Evolutionary conservation across 164 flowering plant genomes (phyloP), one percentile per base, ranked within the genome.

Genomic region (Annona squamosa): DNA sequence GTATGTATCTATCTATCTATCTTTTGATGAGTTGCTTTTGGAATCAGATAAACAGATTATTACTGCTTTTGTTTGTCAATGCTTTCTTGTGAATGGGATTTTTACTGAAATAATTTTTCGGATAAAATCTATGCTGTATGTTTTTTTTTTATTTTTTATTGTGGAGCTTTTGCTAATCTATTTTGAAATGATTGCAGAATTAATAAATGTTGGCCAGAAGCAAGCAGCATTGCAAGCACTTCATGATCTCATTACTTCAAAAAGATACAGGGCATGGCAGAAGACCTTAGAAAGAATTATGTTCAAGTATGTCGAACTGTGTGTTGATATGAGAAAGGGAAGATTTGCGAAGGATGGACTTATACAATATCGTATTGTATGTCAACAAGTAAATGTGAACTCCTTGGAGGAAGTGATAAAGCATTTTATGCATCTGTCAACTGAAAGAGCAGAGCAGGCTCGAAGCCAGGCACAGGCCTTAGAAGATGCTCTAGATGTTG

Each of bases 401-500:
- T 95, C 98, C 7, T 72, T 95, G 86, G 98, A 95, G 82, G 99
- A 95, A 76, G 97, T 95, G 52, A 93, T 95, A 74, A 95, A 95
- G 78, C 91, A 95, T 72, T 95, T 93, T 75, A 86, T 95, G 90
- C 98, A 91, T 73, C 88, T 93, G 5, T 83, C 99, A 0, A 91
- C 97, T 67, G 94, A 95, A 83, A 87, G 80, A 79, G 99, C 98
- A 59, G 99, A 95, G 78, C 85, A 81, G 68, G 99, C 98, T 43
- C 92, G 93, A 56, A 87, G 78, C 76, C 95, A 91, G 82, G 93
- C 97, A 13, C 90, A 91, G 78, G 98, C 97, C 41, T 63, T 91
- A 7, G 99, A 95, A 82, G 98, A 87, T 74, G 99, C 99, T 63
- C 81, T 95, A 62, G 99, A 92, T 85, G 94, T 93, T 45, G 99